Conservation (phyloP, 2,329 filamentous ascomycete species). For the Phyllosticta citrichinensis region DNA sequence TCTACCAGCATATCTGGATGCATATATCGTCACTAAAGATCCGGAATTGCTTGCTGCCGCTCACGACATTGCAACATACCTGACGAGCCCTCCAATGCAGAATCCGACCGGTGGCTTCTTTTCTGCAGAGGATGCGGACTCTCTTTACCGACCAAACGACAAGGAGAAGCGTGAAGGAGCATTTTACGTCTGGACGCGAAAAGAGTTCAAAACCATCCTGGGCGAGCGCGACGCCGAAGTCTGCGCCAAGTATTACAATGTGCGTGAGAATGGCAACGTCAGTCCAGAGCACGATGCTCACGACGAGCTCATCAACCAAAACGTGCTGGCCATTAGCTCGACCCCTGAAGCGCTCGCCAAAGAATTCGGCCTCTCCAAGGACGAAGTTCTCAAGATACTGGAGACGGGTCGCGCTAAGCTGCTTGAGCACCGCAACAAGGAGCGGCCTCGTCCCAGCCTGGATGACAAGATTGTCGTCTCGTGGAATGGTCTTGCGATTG, state of each 20-base stretch:
- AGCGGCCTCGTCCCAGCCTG: conserved; percentile 64
- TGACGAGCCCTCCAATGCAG: conserved; percentile 61
- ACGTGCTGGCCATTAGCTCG: conserved; percentile 66
- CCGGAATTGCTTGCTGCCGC: conserved; percentile 68
- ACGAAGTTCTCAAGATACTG: conserved; percentile 59
- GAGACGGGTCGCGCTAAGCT: conserved; percentile 58
- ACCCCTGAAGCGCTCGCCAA: conserved; percentile 60
- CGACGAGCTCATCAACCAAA: conserved; percentile 91
- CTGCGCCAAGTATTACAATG: conserved; percentile 74
- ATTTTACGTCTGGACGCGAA: conserved; percentile 87
- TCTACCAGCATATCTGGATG: conserved; percentile 74
- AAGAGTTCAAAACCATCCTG: conserved; percentile 72
- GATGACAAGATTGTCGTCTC: conserved; percentile 83
- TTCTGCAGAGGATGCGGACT: conserved; percentile 86
- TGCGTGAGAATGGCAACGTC: conserved; percentile 78
- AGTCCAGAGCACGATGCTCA: conserved; percentile 72
- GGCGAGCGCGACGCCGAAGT: conserved; percentile 59
- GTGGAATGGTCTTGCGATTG: conserved; percentile 84
- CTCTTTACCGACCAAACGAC: conserved; percentile 62
- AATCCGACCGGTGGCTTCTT: conserved; percentile 65
- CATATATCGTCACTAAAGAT: conserved; percentile 60
- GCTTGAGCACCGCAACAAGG: conserved; percentile 58
- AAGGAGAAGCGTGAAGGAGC: conserved; percentile 80
- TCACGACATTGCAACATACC: conserved; percentile 76
- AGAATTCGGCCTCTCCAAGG: conserved; percentile 62